Percentiles rank a stretch among this genome's conserved stretches.
Evolutionary conservation across 352 stramenopile species (phyloP).

Genomic region (Phytophthora nicotianae): DNA sequence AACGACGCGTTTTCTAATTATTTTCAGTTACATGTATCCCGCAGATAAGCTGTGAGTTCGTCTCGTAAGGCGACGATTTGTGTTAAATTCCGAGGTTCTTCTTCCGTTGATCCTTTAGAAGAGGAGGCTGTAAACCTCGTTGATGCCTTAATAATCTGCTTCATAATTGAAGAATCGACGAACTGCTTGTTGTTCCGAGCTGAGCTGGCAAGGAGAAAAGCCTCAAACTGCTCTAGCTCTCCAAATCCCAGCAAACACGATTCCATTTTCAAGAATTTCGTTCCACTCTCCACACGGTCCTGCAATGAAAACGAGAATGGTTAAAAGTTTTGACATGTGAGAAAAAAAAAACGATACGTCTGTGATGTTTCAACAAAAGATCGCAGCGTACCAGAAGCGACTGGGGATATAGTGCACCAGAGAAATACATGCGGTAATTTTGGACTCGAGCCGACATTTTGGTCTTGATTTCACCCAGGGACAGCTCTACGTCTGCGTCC

Average conservation of each 20-base stretch:
- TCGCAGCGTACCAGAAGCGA: slow-evolving; percentile 45
- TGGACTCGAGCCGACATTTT: slow-evolving; percentile 56
- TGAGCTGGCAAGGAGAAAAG: slow-evolving; percentile 20
- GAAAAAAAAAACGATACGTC: not conserved
- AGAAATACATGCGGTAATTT: slow-evolving; percentile 45
- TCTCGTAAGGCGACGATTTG: slow-evolving; percentile 28
- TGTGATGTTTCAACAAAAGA: not conserved
- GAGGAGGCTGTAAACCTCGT: slow-evolving; percentile 7
- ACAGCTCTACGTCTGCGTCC: slow-evolving; percentile 25
- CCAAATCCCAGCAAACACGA: slow-evolving; percentile 39
- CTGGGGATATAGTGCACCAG: slow-evolving; percentile 38
- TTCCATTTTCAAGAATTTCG: slow-evolving; percentile 10
- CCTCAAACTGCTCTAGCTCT: slow-evolving; percentile 35
- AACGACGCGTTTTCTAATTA: slow-evolving; percentile 7
- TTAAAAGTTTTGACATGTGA: not conserved
- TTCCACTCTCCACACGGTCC: slow-evolving; percentile 26
- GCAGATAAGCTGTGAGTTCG: slow-evolving; percentile 15
- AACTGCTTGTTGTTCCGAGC: slow-evolving; percentile 26
- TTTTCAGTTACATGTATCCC: not conserved
- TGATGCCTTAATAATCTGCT: slow-evolving; percentile 20
- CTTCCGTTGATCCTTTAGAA: slow-evolving; percentile 7
- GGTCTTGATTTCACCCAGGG: slow-evolving; percentile 36
- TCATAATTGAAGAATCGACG: slow-evolving; percentile 15
- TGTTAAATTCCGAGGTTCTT: slow-evolving; percentile 13
- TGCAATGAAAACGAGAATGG: slow-evolving; percentile 3